Conservation (phyloP, 257 asterid genomes). For the Solanum phureja region DNA sequence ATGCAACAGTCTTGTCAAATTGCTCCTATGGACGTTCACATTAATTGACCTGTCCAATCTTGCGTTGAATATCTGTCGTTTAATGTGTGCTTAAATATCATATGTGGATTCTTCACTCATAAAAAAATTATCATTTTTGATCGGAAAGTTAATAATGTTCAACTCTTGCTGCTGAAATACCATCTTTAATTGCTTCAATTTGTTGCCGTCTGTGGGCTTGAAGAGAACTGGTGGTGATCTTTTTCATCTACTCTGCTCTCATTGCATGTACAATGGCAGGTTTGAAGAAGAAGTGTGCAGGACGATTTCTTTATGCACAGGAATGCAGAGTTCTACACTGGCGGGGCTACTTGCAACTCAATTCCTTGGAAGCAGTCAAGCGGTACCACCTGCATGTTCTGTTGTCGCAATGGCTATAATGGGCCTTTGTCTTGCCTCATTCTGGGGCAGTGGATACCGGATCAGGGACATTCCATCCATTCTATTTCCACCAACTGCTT, state of each 20-base stretch:
- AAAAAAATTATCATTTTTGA: neutral
- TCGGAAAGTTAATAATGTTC: neutral
- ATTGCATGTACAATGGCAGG: constrained; percentile 26
- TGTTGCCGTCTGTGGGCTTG: neutral
- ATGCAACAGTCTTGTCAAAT: neutral
- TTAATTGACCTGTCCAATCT: neutral
- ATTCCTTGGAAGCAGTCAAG: constrained; percentile 80
- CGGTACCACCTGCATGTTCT: constrained; percentile 94
- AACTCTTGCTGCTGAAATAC: neutral
- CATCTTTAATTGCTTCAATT: neutral
- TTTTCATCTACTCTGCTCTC: neutral
- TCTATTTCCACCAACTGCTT: constrained; percentile 26
- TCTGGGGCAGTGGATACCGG: constrained; percentile 80
- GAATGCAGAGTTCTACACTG: constrained; percentile 94
- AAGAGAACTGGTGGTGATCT: neutral
- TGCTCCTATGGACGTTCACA: neutral
- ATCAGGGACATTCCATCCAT: constrained; percentile 47
- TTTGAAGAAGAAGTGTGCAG: constrained; percentile 77
- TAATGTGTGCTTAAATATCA: neutral
- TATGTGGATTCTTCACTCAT: neutral
- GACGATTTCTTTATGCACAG: constrained; percentile 85
- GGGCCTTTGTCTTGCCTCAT: constrained; percentile 96
- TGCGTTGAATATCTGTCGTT: neutral
- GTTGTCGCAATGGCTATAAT: constrained; percentile 95
- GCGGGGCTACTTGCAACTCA: constrained; percentile 94